Base-by-base conservation (phyloP, 768 basidiomycete species). In the Tulasnella calospora region DNA sequence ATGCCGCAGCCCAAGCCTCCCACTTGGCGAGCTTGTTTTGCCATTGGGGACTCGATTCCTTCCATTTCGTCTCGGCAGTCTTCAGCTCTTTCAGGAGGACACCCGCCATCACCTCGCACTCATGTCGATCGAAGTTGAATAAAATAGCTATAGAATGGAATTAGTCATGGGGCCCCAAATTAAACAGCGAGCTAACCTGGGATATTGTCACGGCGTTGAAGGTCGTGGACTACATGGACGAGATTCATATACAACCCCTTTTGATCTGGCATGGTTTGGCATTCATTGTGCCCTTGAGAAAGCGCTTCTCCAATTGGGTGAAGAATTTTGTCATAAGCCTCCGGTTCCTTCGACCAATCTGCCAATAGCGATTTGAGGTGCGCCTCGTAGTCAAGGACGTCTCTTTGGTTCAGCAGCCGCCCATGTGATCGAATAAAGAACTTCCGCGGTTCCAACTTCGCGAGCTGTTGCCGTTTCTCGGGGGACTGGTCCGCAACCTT, bases 51-150 rank as follows among this genome's bases (percentile, higher is more conserved):
- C 84, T 88, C 3, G 81, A 82, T 3, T 81, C 77, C 0, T 88
- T 86, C 90, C 91, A 93, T 38, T 82, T 69, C 30, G 79, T 61
- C 82, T 93, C 92, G 7, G 88, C 85, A 0, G 35, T 70, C 75
- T 85, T 80, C 19, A 92, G 85, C 0, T 78, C 81, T 2, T 77
- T 21, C 0, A 85, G 27, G 33, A 92, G 82, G 19, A 79, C 78
- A 30, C 81, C 46, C 0, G 86, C 89, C 84, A 91, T 86, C 27
- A 83, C 80, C 81, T 92, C 90, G 82, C 91, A 92, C n/a, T 85
- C 84, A 2, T 84, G 82, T 27, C 92, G 88, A 80, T 92, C 90
- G 80, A 92, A 91, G 75, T 86, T 88, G 85, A 93, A 93, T 27
- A 92, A 83, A 19, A 93, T 88, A 0, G 90, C 92, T 4, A 91